A percentile compares a stretch with the other conserved stretches of the same genome.
Evolutionary conservation across 495 filamentous ascomycete genomes (phyloP).

Genomic region (Astrothelium macrocarpum): DNA sequence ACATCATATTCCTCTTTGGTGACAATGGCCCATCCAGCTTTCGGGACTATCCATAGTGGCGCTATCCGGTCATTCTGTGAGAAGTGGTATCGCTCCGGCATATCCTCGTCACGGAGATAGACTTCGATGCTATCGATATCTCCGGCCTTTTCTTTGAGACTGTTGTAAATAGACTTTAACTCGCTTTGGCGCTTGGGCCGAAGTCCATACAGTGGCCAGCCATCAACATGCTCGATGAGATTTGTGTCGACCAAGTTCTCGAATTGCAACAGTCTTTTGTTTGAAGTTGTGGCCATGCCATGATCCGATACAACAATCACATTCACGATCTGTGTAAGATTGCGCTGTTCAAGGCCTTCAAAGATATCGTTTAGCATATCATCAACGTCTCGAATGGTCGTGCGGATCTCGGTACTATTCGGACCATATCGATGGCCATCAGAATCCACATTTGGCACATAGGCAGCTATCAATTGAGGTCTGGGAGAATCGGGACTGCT

Average conservation of each 20-base stretch:
- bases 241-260: conserved; percentile 74
- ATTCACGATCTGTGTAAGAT: conserved; percentile 83
- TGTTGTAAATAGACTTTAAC: conserved; percentile 33
- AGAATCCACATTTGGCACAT: conserved; percentile 82
- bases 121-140: conserved; percentile 64
- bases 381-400: conserved; percentile 67
- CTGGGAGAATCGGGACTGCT: conserved; percentile 37
- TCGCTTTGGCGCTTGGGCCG: conserved; percentile 60
- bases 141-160: conserved; percentile 39
- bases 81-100: conserved; percentile 88
- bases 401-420: conserved; percentile 80
- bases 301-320: conserved; percentile 98
- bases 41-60: conserved; percentile 84
- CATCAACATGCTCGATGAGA: conserved; percentile 75
- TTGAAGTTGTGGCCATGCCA: conserved; percentile 90
- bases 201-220: conserved; percentile 88
- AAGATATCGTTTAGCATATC: conserved; percentile 67
- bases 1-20: conserved; percentile 68
- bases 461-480: conserved; percentile 86
- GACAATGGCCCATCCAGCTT: conserved; percentile 82
- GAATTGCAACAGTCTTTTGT: conserved; percentile 75
- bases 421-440: conserved; percentile 84
- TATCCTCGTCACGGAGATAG: conserved; percentile 67
- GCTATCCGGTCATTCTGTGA: conserved; percentile 76
- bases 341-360: conserved; percentile 63